Conservation (phyloP, 441 rosid genomes). For the Aquilaria agallochum region DNA sequence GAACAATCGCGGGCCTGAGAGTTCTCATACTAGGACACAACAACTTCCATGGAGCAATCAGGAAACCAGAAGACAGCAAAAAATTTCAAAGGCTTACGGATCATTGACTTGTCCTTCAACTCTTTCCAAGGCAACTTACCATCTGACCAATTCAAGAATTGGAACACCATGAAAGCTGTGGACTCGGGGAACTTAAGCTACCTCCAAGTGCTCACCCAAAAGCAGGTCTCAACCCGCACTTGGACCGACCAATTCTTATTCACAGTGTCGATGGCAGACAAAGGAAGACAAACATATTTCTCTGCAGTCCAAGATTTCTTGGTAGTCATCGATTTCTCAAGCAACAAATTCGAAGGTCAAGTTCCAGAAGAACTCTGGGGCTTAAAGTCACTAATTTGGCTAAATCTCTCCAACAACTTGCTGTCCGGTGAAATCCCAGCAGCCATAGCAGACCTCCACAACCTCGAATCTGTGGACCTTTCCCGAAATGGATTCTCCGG, state of each 20-base stretch:
- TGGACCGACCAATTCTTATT: too few species aligned
- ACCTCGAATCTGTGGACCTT: slow-evolving; percentile 19
- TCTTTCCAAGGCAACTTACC: too few species aligned
- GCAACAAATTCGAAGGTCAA: slow-evolving; percentile 4
- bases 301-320: too few species aligned
- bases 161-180: slow-evolving; percentile 9
- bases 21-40: slow-evolving; percentile 21
- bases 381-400: neutral
- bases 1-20: slow-evolving; percentile 10
- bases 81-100: neutral
- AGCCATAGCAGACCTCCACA: neutral
- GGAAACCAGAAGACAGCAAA: neutral
- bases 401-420: slow-evolving; percentile 19
- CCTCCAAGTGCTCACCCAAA: too few species aligned
- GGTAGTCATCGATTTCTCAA: too few species aligned
- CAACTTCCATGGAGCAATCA: slow-evolving; percentile 13
- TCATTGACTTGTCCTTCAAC: too few species aligned
- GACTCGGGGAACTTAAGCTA: too few species aligned
- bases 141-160: neutral
- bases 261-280: too few species aligned
- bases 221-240: too few species aligned
- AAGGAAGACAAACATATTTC: too few species aligned
- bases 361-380: slow-evolving; percentile 9
- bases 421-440: slow-evolving; percentile 11
- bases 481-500: slow-evolving; percentile 15